Evolutionary conservation across 2,329 filamentous ascomycete species (phyloP).

Genomic region (Aspergillus pseudotamarii): DNA sequence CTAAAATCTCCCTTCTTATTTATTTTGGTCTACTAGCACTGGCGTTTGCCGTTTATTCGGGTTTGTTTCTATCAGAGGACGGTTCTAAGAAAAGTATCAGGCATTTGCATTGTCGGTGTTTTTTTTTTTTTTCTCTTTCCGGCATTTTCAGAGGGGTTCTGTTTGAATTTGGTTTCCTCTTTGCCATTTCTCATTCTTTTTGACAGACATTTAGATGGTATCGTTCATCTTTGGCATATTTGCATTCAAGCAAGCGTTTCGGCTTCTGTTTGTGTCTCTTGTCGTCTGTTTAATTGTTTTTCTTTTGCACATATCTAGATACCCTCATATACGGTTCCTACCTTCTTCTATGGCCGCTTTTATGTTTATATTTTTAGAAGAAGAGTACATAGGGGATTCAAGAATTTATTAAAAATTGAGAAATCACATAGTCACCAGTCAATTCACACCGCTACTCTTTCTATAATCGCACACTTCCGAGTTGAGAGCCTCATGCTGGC

Average conservation of each 20-base stretch:
- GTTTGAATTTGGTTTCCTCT: not conserved
- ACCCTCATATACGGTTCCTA: constrained; percentile 19
- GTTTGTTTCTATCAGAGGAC: constrained; percentile 8
- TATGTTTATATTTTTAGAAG: constrained; percentile 3
- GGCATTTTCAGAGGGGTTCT: not conserved
- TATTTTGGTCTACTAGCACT: constrained; percentile 17
- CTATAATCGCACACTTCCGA: not conserved
- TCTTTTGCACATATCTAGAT: constrained; percentile 23
- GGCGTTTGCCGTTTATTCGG: constrained; percentile 15
- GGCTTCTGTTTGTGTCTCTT: constrained; percentile 11
- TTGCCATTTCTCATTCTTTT: not conserved
- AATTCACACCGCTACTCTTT: not conserved
- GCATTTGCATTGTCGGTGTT: constrained; percentile 12
- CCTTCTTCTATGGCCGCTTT: constrained; percentile 9
- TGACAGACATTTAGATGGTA: constrained; percentile 1
- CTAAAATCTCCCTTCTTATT: constrained; percentile 6
- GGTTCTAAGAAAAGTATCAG: constrained; percentile 12
- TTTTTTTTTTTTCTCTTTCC: constrained; percentile 1
- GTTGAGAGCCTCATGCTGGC: not conserved
- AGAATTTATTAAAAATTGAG: not conserved
- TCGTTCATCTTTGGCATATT: constrained; percentile 8
- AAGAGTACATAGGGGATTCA: not conserved
- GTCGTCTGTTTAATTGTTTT: constrained; percentile 18
- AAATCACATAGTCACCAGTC: not conserved
- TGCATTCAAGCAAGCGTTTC: constrained; percentile 10